Conservation (phyloP, 2,329 filamentous ascomycete species). For the Neospermospora avenae region DNA sequence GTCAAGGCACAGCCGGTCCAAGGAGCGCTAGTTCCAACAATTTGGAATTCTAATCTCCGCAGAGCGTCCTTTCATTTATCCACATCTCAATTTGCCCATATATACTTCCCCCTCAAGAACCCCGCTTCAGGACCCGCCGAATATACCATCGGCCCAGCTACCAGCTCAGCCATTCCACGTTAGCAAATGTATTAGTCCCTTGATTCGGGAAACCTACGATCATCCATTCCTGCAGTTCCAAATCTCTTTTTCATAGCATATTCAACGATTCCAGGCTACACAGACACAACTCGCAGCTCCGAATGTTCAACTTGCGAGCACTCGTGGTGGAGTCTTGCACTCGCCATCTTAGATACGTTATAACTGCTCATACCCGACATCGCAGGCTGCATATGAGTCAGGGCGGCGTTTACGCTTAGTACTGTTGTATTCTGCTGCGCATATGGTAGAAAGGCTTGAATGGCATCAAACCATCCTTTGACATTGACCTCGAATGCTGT, state of each 20-base stretch:
- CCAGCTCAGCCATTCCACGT: background rate
- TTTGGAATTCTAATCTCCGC: slow-evolving; percentile 24
- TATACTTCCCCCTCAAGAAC: slow-evolving; percentile 43
- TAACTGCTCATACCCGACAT: background rate
- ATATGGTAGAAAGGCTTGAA: slow-evolving; percentile 9
- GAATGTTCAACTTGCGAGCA: slow-evolving; percentile 3
- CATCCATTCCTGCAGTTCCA: background rate
- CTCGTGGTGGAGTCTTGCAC: background rate
- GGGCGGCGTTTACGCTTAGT: slow-evolving; percentile 5
- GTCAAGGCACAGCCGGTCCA: background rate
- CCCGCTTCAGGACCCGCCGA: slow-evolving; percentile 34
- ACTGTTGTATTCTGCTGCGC: background rate
- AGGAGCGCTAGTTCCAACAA: background rate
- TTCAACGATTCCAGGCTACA: background rate
- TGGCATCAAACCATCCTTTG: slow-evolving; percentile 5
- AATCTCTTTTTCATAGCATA: slow-evolving; percentile 15
- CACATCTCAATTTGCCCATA: slow-evolving; percentile 49
- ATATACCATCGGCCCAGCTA: background rate
- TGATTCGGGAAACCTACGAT: background rate
- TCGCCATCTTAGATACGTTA: background rate
- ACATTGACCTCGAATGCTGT: slow-evolving; percentile 10
- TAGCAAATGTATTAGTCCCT: background rate
- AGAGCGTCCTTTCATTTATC: slow-evolving; percentile 42
- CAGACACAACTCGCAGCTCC: background rate
- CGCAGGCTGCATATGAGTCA: background rate